Base-by-base conservation (phyloP, 768 basidiomycete species). In the Boletus rubropictus region DNA sequence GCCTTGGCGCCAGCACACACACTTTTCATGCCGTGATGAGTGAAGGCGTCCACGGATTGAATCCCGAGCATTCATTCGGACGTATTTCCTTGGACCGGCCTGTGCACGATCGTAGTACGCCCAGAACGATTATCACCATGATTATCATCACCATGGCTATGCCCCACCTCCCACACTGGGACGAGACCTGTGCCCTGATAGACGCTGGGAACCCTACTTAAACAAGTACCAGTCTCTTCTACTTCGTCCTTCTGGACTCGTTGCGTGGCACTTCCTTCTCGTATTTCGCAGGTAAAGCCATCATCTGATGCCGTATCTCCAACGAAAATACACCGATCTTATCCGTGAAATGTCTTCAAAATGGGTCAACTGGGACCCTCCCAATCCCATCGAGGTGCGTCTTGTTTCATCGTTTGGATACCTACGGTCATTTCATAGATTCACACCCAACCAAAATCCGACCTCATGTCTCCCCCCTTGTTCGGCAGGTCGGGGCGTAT, bases 321-420 rank as follows among this genome's bases (percentile, higher is more conserved):
- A 60, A 3, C 60, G 70, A 39, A 70, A 70, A 41, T 71, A 60
- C 53, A 48, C 61, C 37, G 70, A 70, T 33, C 65, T 70, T n/a
- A 65, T 70, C 39, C 58, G 25, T 1, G 35, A 47, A 0, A 52
- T 42, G 4, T 62, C 66, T 22, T 64, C 67, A 4, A 70, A 69
- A 51, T 71, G 68, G 69, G 67, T 56, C 37, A 70, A 63, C 48
- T 71, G 66, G 67, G 66, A 70, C 11, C 70, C 69, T 0, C 65
- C 66, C 33, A 59, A 58, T 36, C 57, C 56, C 8, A 51, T 71
- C 33, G 50, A 62, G 57, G 69, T 68, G 15, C 40, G 58, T 36
- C 15, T 33, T 35, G 24, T 44, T 28, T 40, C 48, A 22, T 17
- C 29, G 3, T n/a, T 15, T 6, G 20, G 36, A 12, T 14, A 22